These are phyloP conservation scores for Pseudevernia furfuracea DNA, from an alignment of 495 filamentous ascomycete species.

Conservation along the genomic window DNA sequence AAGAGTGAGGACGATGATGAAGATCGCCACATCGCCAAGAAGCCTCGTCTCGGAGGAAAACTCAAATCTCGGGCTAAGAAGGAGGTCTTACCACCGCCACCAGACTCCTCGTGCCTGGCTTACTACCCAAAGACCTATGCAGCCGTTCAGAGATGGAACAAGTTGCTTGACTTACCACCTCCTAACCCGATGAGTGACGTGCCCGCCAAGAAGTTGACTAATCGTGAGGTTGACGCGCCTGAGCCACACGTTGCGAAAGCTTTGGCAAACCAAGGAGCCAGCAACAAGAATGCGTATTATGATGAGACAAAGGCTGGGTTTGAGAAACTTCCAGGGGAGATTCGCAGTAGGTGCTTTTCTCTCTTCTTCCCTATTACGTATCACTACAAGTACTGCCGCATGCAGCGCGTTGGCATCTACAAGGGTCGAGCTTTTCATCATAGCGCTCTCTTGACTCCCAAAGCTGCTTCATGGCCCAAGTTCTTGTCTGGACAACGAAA, in stretches of 20 bases:
- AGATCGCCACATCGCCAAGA: constrained; percentile 1
- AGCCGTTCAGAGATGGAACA: neutral
- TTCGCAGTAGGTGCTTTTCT: constrained; percentile 24
- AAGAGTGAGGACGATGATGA: neutral
- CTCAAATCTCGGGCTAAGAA: neutral
- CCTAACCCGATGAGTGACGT: neutral
- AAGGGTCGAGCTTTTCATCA: neutral
- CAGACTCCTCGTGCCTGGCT: neutral
- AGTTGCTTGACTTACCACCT: constrained; percentile 4
- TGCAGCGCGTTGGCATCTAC: neutral
- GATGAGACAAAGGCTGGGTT: constrained; percentile 28
- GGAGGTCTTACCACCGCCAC: neutral
- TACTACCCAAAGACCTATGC: neutral
- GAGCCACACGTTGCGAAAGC: neutral
- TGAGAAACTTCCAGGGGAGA: constrained; percentile 31
- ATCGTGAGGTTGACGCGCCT: neutral
- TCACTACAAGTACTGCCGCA: neutral
- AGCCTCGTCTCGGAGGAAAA: neutral
- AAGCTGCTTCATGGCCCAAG: neutral
- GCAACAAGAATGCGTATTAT: constrained; percentile 6
- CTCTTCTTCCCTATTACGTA: neutral
- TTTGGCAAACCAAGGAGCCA: neutral
- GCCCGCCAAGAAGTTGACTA: neutral
- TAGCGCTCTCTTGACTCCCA: neutral
- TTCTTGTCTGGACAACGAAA: neutral